Base-by-base conservation (phyloP, 192 early-diverging fungal genomes). In the Coemansia reversa region DNA sequence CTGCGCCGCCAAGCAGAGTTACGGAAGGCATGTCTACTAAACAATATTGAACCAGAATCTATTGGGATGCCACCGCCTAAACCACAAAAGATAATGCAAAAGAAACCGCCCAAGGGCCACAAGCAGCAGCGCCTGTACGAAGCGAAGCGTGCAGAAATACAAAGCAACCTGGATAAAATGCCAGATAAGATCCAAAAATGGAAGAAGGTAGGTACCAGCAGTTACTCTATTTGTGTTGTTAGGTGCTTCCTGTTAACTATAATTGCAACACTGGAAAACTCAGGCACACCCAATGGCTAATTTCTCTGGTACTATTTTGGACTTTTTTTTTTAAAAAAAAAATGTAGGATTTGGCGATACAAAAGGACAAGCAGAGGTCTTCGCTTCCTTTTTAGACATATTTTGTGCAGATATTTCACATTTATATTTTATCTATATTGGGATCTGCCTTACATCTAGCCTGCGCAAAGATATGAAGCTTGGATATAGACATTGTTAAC, bases 1-100 rank as follows among this genome's bases (percentile, higher is more conserved):
- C 65, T 70, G 49, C 84, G 89, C 18, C 67, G 67, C 32, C 86
- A 89, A 33, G 84, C 82, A 16, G 86, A 86, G 55, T 51, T 90
- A 50, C 83, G 89, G 64, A 90, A 90, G 62, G 83, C 84, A 16
- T 87, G 84, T 58, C 20, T 86, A 14, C 29, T 82, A 20, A 63
- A 75, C 22, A 65, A 62, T 12, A 65, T 86, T 28, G 86, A 87
- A 54, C 71, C 88, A 6, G 29, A 33, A 5, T 59, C 74, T 12
- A 81, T 88, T 9, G 87, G 86, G 12, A 66, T 90, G 51, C 79
- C 72, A 1, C 67, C 53, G 24, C 52, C 48, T 12, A n/a, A 48
- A 1, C 51, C 62, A 11, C 74, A 69, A 24, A 85, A 85, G 45
- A 51, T 72, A 2, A 69, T 74, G 67, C 76, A 65, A n/a, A 68